phyloP scores from a whole-genome alignment of 2,329 filamentous ascomycete genomes.

The Fonsecaea multimorphosa region DNA sequence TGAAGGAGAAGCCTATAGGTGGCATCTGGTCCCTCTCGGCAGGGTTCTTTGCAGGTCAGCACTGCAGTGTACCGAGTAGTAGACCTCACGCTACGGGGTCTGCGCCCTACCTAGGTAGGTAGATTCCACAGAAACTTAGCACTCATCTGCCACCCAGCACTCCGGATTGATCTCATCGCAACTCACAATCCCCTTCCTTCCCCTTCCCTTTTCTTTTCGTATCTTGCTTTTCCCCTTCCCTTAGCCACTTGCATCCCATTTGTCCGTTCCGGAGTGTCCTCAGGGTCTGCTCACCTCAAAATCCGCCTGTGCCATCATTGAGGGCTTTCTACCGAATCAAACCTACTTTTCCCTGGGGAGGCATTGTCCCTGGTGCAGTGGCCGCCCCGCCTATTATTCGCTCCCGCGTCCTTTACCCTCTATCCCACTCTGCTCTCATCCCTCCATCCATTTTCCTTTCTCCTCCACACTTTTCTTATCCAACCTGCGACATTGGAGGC shows the following conservation, averaged over 20 bases:
- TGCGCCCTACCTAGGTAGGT: too few relatives aligned
- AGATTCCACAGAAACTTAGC: not conserved
- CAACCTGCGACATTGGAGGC: conserved; percentile 7
- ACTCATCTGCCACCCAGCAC: conserved; percentile 6
- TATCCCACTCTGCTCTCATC: conserved; percentile 11
- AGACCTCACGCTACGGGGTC: conserved; percentile 5
- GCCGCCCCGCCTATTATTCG: conserved; percentile 20
- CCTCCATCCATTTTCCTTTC: conserved; percentile 5
- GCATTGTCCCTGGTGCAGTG: not conserved
- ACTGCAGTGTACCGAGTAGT: too few relatives aligned
- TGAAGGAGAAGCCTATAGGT: not conserved
- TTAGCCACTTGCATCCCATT: conserved; percentile 14
- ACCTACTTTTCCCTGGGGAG: not conserved
- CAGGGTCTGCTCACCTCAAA: conserved; percentile 10
- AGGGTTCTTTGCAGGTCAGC: conserved; percentile 12
- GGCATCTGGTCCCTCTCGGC: conserved; percentile 2
- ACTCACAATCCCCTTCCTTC: conserved; percentile 10
- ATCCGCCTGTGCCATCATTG: conserved; percentile 14
- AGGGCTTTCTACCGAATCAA: not conserved
- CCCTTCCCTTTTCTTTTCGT: conserved; percentile 13
- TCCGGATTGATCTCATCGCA: conserved; percentile 24
- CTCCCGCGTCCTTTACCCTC: conserved; percentile 8
- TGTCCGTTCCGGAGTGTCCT: conserved; percentile 8
- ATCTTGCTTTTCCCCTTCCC: conserved; percentile 13
- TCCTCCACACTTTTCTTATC: conserved; percentile 12